Conservation (phyloP, 495 filamentous ascomycete genomes). For the Tuber microsphaerosporum region DNA sequence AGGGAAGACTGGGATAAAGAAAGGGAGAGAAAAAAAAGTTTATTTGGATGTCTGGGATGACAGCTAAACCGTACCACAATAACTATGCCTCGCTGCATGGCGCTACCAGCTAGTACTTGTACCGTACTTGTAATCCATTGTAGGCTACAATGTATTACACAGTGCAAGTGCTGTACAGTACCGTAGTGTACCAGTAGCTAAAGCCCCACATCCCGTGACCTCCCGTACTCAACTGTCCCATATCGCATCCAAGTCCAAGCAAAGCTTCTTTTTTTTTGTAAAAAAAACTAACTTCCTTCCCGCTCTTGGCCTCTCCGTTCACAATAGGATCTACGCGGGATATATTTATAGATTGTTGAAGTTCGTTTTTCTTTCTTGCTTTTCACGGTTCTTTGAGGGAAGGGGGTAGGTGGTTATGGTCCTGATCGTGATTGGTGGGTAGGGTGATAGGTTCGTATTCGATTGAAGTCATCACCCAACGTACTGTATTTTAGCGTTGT, state of each 20-base stretch:
- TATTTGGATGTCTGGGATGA: background rate
- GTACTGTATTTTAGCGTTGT: background rate
- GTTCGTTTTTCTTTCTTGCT: background rate
- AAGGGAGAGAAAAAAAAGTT: background rate
- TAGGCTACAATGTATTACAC: background rate
- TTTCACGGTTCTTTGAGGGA: background rate
- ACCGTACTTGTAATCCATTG: no score
- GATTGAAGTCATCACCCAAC: background rate
- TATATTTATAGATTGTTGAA: background rate
- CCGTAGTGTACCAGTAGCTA: background rate
- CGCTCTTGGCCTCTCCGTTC: background rate
- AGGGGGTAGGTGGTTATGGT: background rate
- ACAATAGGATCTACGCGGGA: background rate
- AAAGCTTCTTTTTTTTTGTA: background rate
- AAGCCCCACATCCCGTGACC: background rate
- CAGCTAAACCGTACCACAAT: background rate
- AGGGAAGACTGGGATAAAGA: background rate
- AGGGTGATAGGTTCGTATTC: background rate
- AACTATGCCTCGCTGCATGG: background rate
- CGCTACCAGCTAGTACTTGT: background rate
- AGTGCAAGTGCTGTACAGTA: background rate
- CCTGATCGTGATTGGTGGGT: background rate
- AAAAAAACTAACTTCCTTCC: background rate
- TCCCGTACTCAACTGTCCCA: background rate
- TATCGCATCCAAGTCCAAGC: background rate